Evolutionary conservation across 2,329 filamentous ascomycete genomes (phyloP).

Genomic region (Nigrospora osmanthi): DNA sequence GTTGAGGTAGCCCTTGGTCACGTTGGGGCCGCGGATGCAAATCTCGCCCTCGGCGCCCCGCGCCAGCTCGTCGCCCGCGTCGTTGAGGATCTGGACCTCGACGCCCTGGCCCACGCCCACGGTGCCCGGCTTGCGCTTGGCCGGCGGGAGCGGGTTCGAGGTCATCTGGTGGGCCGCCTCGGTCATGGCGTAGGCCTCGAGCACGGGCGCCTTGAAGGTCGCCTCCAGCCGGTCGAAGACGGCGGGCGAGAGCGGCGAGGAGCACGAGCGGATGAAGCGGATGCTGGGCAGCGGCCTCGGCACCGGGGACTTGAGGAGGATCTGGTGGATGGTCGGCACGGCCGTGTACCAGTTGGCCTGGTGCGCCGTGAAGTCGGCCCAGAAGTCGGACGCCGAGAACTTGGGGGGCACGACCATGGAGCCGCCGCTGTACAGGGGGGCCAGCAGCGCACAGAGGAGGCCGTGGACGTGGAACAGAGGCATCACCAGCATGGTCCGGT

Average conservation of each 20-base stretch:
- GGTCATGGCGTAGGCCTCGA: slow-evolving; percentile 91
- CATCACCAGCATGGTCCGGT: slow-evolving; percentile 84
- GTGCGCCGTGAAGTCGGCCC: slow-evolving; percentile 66
- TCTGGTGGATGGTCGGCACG: slow-evolving; percentile 89
- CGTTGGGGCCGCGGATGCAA: slow-evolving; percentile 73
- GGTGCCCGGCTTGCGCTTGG: slow-evolving; percentile 69
- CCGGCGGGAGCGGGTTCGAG: slow-evolving; percentile 63
- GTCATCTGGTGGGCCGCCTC: slow-evolving; percentile 85
- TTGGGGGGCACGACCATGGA: slow-evolving; percentile 71
- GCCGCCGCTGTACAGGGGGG: slow-evolving; percentile 66
- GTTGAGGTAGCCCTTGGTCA: slow-evolving; percentile 80
- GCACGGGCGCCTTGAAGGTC: slow-evolving; percentile 68
- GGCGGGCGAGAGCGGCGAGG: slow-evolving; percentile 74
- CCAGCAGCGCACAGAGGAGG: slow-evolving; percentile 74
- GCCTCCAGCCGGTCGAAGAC: slow-evolving; percentile 73
- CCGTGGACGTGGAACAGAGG: slow-evolving; percentile 87
- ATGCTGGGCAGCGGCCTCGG: slow-evolving; percentile 65
- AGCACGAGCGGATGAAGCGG: slow-evolving; percentile 83
- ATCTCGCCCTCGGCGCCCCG: slow-evolving; percentile 73
- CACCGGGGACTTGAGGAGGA: slow-evolving; percentile 66
- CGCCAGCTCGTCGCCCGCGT: slow-evolving; percentile 57
- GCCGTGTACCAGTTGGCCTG: slow-evolving; percentile 88
- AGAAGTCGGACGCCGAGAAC: slow-evolving; percentile 80
- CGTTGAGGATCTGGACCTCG: slow-evolving; percentile 69
- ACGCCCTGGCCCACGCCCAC: slow-evolving; percentile 81